Conservation (phyloP, 2,329 filamentous ascomycete genomes). For the Emergomyces orientalis region DNA sequence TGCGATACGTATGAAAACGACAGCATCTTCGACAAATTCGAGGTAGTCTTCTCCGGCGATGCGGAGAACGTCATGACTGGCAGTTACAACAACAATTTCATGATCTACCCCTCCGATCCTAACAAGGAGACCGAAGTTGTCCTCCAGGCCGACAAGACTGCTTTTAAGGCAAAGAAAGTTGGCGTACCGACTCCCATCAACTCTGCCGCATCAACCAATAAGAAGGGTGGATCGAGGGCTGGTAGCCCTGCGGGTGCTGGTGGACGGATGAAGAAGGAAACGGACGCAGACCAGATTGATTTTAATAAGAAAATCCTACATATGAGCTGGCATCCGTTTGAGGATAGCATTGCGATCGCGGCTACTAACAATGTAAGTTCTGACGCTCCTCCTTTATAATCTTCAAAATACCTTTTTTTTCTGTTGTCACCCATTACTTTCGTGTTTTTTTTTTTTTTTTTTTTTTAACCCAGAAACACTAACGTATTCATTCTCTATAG, state of each 20-base stretch:
- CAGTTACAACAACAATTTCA: slow-evolving; percentile 99
- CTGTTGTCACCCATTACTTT: slow-evolving; percentile 11
- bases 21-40: slow-evolving; percentile 99
- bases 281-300: slow-evolving; percentile 97
- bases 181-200: slow-evolving; percentile 97
- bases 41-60: slow-evolving; percentile 96
- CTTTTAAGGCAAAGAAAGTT: slow-evolving; percentile 99
- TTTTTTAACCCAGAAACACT: background rate
- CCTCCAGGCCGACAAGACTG: slow-evolving; percentile 93
- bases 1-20: slow-evolving; percentile 99
- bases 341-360: slow-evolving; percentile 98
- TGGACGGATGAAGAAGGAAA: slow-evolving; percentile 96
- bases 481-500: background rate
- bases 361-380: slow-evolving; percentile 94
- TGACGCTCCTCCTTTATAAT: background rate
- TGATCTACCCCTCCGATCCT: slow-evolving; percentile 97
- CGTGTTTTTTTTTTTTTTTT: background rate
- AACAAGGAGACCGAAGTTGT: slow-evolving; percentile 97
- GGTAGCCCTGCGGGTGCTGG: slow-evolving; percentile 81
- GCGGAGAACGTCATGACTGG: slow-evolving; percentile 99
- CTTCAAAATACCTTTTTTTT: slow-evolving; percentile 10
- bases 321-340: slow-evolving; percentile 99
- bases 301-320: slow-evolving; percentile 99
- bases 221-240: slow-evolving; percentile 81
- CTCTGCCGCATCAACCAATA: slow-evolving; percentile 57